Base-by-base conservation (phyloP, 108 stramenopile species). In the Nitzschia putrida region DNA sequence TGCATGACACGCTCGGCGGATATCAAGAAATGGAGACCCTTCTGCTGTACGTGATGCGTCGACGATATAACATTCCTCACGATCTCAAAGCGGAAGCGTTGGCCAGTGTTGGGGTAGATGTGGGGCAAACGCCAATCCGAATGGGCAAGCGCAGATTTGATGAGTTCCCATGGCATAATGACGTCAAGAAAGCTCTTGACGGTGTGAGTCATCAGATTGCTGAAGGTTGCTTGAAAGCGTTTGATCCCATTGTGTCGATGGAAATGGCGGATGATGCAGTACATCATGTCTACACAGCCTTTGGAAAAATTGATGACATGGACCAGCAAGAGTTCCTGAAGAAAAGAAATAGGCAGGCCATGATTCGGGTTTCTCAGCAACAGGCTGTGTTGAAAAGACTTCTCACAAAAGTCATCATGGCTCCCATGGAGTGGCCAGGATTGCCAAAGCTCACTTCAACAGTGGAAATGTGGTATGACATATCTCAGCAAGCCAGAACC, bases 161-260 rank as follows among this genome's bases (percentile, higher is more conserved):
- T 7, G 59, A 66, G 26, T 74, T 74, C 54, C 73, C 73, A 22
- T 74, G 73, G 73, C 61, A 66, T 43, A 51, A 66, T 26, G 40
- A 52, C 6, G 54, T 74, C 34, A 66, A 25, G 29, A 12, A 56
- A 22, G 73, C 73, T 14, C 49, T 74, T 13, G 47, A 56, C 16
- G 64, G 68, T 40, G 73, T 74, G 29, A 61, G 50, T 20, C 64
- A 64, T 26, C 49, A 37, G 12, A 57, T 73, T 21, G 44, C 64
- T 11, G 16, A 39, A 13, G 29, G 52, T 37, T 73, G 72, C 38
- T 18, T 73, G 23, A 57, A 53, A 57, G 61, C 61, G 8, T 73
- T 63, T 41, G 64, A 65, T 57, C 63, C 72, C 13, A 8, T 29
- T 12, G 42, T 64, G 3, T 65, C 64, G 8, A 21, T 74, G 4